Evolutionary conservation across 1,284 basidiomycete species (phyloP).

Genomic region (Melanopsichium pennsylvanicum): DNA sequence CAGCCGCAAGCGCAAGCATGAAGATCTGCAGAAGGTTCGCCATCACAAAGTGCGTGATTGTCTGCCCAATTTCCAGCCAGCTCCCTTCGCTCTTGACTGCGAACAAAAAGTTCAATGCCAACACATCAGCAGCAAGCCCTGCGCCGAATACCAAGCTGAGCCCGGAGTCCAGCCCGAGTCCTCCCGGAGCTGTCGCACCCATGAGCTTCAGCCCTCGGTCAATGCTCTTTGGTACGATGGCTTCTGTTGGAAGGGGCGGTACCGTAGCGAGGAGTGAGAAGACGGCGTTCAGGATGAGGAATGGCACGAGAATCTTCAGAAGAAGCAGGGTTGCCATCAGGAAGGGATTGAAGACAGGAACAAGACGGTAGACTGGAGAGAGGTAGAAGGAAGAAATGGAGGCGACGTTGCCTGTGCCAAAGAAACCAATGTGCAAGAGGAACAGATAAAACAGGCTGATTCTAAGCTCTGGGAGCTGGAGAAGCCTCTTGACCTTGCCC

Average conservation of each 20-base stretch:
- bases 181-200: conserved; percentile 42
- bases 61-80: conserved; percentile 89
- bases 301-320: conserved; percentile 70
- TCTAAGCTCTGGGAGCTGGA: conserved; percentile 74
- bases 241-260: conserved; percentile 1
- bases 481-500: conserved; percentile 67
- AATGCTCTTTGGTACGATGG: conserved; percentile 2
- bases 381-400: conserved; percentile 88
- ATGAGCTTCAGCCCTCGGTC: conserved; percentile 42
- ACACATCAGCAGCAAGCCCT: conserved; percentile 55
- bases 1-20: conserved; percentile 66
- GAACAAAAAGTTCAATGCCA: conserved; percentile 81
- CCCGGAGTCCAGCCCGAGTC: conserved; percentile 42
- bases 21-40: conserved; percentile 80
- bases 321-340: conserved; percentile 74
- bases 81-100: conserved; percentile 83
- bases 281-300: conserved; percentile 78
- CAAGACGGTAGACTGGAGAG: conserved; percentile 85
- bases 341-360: conserved; percentile 86
- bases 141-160: conserved; percentile 53
- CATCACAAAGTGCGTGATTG: conserved; percentile 86
- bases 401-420: conserved; percentile 82
- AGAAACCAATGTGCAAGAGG: conserved; percentile 86
- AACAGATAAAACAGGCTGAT: conserved; percentile 84
- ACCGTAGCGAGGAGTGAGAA: conserved; percentile 36